Evolutionary conservation across 345 rosid genomes (phyloP), one percentile per base, ranked within the genome.

Genomic region (Eucalyptus regnans): DNA sequence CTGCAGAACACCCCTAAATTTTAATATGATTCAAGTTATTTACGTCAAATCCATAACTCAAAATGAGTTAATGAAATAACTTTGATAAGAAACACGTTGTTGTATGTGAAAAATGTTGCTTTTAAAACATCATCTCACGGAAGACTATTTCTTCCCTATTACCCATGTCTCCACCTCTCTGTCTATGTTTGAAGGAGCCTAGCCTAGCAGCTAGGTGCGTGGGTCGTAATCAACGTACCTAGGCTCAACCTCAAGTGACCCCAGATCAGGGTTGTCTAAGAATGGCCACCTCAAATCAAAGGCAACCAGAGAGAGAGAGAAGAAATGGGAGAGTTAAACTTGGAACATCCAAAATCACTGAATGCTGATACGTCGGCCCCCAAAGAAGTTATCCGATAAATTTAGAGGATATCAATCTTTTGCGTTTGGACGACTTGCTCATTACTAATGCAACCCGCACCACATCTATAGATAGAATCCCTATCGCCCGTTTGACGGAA

Each of bases 1-100:
- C 2, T 52, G 10, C 5, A 52, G 0, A 7, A 52, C 1, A 52
- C 4, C 2, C 3, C 23, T 52, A 52, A 52, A 52, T 52, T 7
- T 52, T 52, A 52, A 52, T 52, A 18, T 52, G 1, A 52, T 20
- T 52, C 10, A 17, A 52, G 10, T 52, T 52, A 18, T 52, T 52
- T 52, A 52, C 4, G 1, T 52, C 1, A 0, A 52, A 52, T 7
- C 1, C 2, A 18, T 52, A 52, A 52, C 4, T 52, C 23, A 52
- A 52, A 52, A 52, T 18, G 9, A 52, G 23, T 52, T 7, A 52
- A 3, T 3, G 2, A 1, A 18, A 18, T 18, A 3, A 51, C 0
- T 51, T 51, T 51, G 1, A 3, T 51, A 51, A 51, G 0, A 51
- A 52, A 52, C 1, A 7, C 0, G 22, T 52, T 52, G 7, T 52